Evolutionary conservation across 2,329 filamentous ascomycete species (phyloP).

Genomic region (Penicillium sp.): DNA sequence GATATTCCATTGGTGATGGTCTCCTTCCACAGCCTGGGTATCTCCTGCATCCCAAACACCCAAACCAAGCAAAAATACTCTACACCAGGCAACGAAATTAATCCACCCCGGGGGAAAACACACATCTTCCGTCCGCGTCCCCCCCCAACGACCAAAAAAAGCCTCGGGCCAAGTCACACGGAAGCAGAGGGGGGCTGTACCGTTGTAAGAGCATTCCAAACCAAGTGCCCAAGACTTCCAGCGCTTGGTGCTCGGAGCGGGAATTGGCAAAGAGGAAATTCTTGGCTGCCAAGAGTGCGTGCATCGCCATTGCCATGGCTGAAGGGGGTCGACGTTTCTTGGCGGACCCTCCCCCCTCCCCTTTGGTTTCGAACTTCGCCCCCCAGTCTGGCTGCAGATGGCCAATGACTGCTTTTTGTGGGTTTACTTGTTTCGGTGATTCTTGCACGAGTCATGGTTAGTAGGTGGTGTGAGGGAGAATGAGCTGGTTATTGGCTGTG

Average conservation of each 20-base stretch:
- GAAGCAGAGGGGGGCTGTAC: slow-evolving; percentile 12
- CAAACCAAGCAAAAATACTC: neutral
- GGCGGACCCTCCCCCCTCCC: slow-evolving; percentile 12
- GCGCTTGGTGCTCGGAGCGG: slow-evolving; percentile 28
- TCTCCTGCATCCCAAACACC: neutral
- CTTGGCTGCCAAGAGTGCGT: slow-evolving; percentile 33
- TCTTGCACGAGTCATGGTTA: neutral
- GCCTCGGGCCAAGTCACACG: slow-evolving; percentile 5
- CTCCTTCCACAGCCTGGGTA: neutral
- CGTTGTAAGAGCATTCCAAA: slow-evolving; percentile 14
- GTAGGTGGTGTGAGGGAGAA: neutral
- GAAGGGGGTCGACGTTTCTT: slow-evolving; percentile 14
- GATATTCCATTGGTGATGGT: neutral
- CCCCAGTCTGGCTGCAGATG: too few relatives aligned
- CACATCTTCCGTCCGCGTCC: neutral
- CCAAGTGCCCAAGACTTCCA: slow-evolving; percentile 10
- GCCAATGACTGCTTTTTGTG: slow-evolving; percentile 5
- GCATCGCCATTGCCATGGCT: slow-evolving; percentile 19
- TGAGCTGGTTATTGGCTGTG: neutral
- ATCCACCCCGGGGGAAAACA: too few relatives aligned
- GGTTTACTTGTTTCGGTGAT: neutral
- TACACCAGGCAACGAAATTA: slow-evolving; percentile 1
- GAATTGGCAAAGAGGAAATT: slow-evolving; percentile 33
- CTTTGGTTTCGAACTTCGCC: too few relatives aligned
- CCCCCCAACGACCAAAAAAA: too few relatives aligned